These are phyloP conservation scores for Cryptococcus sp. DNA, from an alignment of 1,284 basidiomycete species.

Conservation along the genomic window DNA sequence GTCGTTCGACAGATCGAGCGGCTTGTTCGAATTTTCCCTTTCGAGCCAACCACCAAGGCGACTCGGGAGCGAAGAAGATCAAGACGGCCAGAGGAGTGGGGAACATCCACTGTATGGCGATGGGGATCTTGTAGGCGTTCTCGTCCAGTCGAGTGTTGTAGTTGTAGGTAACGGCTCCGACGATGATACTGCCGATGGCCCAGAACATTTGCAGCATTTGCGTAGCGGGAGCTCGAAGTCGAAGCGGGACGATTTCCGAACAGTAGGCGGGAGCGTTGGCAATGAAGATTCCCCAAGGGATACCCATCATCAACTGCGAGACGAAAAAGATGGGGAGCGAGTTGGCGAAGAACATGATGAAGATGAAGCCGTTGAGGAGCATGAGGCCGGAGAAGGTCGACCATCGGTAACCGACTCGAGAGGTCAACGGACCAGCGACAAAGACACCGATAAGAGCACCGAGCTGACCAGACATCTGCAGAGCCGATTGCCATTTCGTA, in stretches of 20 bases:
- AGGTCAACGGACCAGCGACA: conserved; percentile 34
- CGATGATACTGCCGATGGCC: conserved; percentile 37
- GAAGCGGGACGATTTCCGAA: conserved; percentile 30
- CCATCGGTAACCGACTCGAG: conserved; percentile 31
- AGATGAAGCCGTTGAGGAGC: conserved; percentile 20
- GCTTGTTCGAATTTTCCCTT: conserved; percentile 48
- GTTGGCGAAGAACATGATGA: conserved; percentile 29
- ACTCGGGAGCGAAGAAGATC: conserved; percentile 32
- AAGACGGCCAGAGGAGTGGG: conserved; percentile 30
- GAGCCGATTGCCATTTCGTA: conserved; percentile 31
- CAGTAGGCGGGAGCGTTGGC: conserved; percentile 27
- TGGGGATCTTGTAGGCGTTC: conserved; percentile 27
- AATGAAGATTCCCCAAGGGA: conserved; percentile 18
- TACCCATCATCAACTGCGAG: conserved; percentile 13
- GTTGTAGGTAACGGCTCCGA: conserved; percentile 29
- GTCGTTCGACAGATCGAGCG: conserved; percentile 18
- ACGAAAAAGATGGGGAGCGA: conserved; percentile 30
- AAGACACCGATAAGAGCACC: conserved; percentile 40
- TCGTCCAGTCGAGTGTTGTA: conserved; percentile 14
- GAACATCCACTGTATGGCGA: conserved; percentile 38
- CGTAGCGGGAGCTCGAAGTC: conserved; percentile 26
- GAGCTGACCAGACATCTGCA: conserved; percentile 24
- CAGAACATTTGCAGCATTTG: conserved; percentile 36
- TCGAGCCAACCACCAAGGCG: conserved; percentile 51
- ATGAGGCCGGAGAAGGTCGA: conserved; percentile 24